These are phyloP conservation scores for Ogataea neopini DNA, from an alignment of 805 yeast genomes.

Conservation along the genomic window DNA sequence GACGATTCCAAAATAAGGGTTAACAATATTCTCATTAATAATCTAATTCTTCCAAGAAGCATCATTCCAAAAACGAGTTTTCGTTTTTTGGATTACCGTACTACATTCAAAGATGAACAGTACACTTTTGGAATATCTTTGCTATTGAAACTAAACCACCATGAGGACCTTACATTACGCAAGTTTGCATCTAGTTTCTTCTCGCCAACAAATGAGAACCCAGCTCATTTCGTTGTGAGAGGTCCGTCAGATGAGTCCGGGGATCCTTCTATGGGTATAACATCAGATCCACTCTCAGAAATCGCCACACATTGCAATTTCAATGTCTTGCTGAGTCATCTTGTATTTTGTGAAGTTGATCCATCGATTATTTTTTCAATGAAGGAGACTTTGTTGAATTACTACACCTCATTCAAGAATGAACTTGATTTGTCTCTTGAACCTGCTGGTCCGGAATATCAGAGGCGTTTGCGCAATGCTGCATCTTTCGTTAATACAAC, in stretches of 20 bases:
- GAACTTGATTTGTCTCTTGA: constrained; percentile 2
- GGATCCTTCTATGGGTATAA: neutral
- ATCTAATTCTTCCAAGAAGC: constrained; percentile 10
- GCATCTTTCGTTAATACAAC: constrained; percentile 6
- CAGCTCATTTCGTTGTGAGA: neutral
- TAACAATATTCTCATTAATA: constrained; percentile 13
- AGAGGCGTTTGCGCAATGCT: constrained; percentile 1
- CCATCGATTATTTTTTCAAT: constrained; percentile 4
- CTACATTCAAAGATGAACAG: constrained; percentile 8
- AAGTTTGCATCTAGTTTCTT: neutral
- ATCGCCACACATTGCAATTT: constrained; percentile 11
- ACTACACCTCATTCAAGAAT: constrained; percentile 4
- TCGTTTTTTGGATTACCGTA: constrained; percentile 10
- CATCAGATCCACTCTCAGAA: neutral
- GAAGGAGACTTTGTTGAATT: constrained; percentile 3
- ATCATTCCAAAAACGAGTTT: constrained; percentile 6
- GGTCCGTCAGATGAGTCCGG: neutral
- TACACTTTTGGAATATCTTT: constrained; percentile 2
- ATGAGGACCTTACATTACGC: neutral
- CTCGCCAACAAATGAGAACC: neutral
- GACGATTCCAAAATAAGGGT: constrained; percentile 17
- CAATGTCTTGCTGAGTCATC: constrained; percentile 2
- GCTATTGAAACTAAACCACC: constrained; percentile 4
- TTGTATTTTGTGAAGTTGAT: constrained; percentile 8
- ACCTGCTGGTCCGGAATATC: neutral